Evolutionary conservation across 1,284 basidiomycete species (phyloP), one percentile per base, ranked within the genome.

Genomic region (Ceratobasidium sp.): DNA sequence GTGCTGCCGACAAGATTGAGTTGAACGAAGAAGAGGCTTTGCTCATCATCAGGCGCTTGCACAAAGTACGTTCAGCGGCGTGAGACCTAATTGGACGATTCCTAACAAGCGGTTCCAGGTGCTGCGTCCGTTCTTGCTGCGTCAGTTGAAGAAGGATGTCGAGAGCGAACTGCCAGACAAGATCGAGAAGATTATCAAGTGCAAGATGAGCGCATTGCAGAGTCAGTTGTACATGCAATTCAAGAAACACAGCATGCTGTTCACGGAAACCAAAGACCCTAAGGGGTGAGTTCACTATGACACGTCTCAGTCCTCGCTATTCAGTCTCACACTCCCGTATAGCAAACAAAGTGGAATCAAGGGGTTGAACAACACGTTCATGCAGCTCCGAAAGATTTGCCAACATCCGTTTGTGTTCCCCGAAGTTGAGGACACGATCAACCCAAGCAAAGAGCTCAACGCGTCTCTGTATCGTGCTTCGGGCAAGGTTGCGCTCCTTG

Each of bases 1-100:
- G 98, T 46, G 92, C 93, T 0, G 92, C 93, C 25, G 97, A 99
- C 85, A 98, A 97, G 89, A 98, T 99, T 84, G 96, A 98, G 88
- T 86, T 99, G 86, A 99, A 98, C 86, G 98, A 99, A 93, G 98
- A 99, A 94, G 98, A 99, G 87, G 95, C 96, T 1, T 88, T 99
- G 69, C 92, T 99, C 76, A 96, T 99, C 82, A 98, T 99, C 84
- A 93, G 97, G 80, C 97, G 98, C 84, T 85, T 99, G 82, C 98
- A 99, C 84, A 99, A 99, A 87, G 97, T 99, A 81, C 89, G 99
- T 32, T 91, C 97, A 62, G 97, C 97, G 19, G 19, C 99, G 81
- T 98, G 98, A 4, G 97, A 99, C 85, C 99, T 99, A 88, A 96
- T 99, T 49, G 97, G 99, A 86, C 97, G 97, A n/a, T n/a, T 88